Base-by-base conservation (phyloP, 345 rosid species). In the Hibiscus trionum region DNA sequence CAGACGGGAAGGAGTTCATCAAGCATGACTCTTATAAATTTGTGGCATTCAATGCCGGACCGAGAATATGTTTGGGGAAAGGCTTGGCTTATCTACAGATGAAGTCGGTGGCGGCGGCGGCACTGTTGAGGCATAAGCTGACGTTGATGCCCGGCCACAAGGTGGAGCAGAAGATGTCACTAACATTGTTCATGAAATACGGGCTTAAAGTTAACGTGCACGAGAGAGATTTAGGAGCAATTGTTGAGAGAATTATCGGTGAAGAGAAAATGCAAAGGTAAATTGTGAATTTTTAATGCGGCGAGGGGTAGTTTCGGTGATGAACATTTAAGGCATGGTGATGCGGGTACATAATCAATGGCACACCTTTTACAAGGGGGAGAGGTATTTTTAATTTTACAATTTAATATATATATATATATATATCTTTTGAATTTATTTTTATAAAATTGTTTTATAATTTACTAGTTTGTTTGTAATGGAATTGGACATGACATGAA, bases 151-250 rank as follows among this genome's bases (percentile, higher is more conserved):
- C 83, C 4, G 98, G 98, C 21, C 96, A 90, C 69, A 86, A 81
- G 74, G 94, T 95, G 69, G 96, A 90, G 88, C 99, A 94, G 87
- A 94, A 94, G 82, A 94, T 94, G 97, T 94, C 98, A 49, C 69
- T 94, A 66, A 94, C 97, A 8, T 67, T 95, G 72, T 93, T 92
- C 80, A 95, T 95, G 99, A 88, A 89, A 74, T 75, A 89, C 42
- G 98, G 99, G 70, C 88, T 95, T 5, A 75, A 77, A 64, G 97
- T 95, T 3, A 83, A 82, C 49, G 93, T 92, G 58, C 83, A 77
- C 11, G 19, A 61, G 73, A 87, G 98, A 71, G 93, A 91, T 53
- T 19, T 94, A 59, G 79, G 68, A 68, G 82, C 72, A 11, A 73
- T 82, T 5, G 71, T 81, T 62, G 83, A 70, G 44, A 81, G 71